Conservation (phyloP, 768 basidiomycete species). For the Gymnopilus junonius region DNA sequence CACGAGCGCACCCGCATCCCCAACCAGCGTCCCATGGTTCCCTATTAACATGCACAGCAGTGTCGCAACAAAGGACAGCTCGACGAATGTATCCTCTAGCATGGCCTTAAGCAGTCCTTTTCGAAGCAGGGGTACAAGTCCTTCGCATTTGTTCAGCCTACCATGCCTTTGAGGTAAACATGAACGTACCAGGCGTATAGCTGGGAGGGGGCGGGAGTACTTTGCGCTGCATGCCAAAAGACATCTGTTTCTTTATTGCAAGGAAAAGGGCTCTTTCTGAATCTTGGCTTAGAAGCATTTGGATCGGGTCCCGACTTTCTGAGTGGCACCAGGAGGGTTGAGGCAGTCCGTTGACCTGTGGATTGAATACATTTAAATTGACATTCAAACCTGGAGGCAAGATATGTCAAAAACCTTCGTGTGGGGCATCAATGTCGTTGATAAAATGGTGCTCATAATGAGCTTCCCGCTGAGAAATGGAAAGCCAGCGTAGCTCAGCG, state of each 20-base stretch:
- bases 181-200: constrained; percentile 61
- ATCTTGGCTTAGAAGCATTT: background rate
- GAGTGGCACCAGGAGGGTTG: background rate
- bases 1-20: constrained; percentile 69
- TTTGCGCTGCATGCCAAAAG: constrained; percentile 67
- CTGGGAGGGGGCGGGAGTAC: constrained; percentile 49
- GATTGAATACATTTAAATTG: background rate
- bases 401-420: constrained; percentile 9
- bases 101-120: constrained; percentile 56
- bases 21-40: constrained; percentile 68
- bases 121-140: constrained; percentile 66
- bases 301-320: background rate
- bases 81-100: constrained; percentile 50
- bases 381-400: background rate
- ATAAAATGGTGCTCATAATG: constrained; percentile 63
- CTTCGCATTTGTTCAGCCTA: constrained; percentile 35
- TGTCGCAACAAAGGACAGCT: constrained; percentile 68
- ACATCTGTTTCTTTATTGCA: constrained; percentile 42
- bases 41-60: constrained; percentile 58
- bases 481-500: constrained; percentile 41
- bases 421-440: constrained; percentile 9
- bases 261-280: constrained; percentile 21
- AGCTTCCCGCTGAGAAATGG: constrained; percentile 41
- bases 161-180: background rate
- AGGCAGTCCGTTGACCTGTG: constrained; percentile 9